Evolutionary conservation across 768 basidiomycete species (phyloP).

Genomic region (Rhodotorula toruloides): DNA sequence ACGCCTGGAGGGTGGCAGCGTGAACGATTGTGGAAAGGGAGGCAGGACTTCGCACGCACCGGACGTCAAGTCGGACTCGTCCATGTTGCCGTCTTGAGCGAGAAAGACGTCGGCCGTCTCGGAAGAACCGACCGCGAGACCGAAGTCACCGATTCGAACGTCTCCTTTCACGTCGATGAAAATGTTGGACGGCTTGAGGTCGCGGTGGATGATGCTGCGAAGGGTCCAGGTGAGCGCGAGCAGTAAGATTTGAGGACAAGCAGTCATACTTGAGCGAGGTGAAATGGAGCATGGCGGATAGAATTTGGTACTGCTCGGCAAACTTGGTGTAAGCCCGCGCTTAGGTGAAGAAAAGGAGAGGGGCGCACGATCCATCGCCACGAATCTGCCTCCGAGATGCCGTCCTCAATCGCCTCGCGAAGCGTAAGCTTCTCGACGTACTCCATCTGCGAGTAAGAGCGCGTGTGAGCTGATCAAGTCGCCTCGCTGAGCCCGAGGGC

Average conservation of each 20-base stretch:
- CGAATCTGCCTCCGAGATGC: slow-evolving; percentile 40
- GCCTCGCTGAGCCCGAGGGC: too few relatives aligned
- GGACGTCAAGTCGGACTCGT: slow-evolving; percentile 34
- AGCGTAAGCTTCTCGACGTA: slow-evolving; percentile 39
- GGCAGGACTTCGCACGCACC: slow-evolving; percentile 4
- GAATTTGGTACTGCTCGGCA: slow-evolving; percentile 41
- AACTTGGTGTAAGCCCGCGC: neutral
- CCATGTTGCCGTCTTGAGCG: slow-evolving; percentile 29
- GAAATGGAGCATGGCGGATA: slow-evolving; percentile 42
- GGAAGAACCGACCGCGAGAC: slow-evolving; percentile 30
- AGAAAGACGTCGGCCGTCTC: slow-evolving; percentile 26
- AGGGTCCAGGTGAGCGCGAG: too few relatives aligned
- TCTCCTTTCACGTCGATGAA: slow-evolving; percentile 39
- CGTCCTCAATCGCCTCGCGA: slow-evolving; percentile 42
- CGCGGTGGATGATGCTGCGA: slow-evolving; percentile 41
- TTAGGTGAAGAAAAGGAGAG: neutral
- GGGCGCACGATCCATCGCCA: slow-evolving; percentile 25
- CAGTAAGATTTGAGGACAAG: too few relatives aligned
- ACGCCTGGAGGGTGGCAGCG: slow-evolving; percentile 22
- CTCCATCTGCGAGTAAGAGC: slow-evolving; percentile 14
- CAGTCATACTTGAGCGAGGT: slow-evolving; percentile 39
- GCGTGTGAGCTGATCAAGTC: rapidly evolving
- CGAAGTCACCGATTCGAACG: slow-evolving; percentile 39
- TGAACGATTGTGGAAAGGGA: neutral
- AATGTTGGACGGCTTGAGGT: slow-evolving; percentile 41